Conservation (phyloP, 1,284 basidiomycete genomes). For the Marasmius tenuissimus region DNA sequence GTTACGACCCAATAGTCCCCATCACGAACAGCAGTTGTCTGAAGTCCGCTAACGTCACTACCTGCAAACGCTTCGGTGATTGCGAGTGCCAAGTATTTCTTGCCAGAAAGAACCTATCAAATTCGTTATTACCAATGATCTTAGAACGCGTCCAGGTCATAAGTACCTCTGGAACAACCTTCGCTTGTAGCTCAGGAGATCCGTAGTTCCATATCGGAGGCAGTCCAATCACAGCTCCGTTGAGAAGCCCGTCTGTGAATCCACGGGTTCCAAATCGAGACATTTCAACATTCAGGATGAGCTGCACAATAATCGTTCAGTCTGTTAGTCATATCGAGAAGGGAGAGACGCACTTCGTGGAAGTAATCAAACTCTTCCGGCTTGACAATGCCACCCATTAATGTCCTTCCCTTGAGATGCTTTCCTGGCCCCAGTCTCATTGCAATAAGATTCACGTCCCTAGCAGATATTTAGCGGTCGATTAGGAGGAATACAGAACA, state of each 20-base stretch:
- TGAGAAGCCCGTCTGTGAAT: slow-evolving; percentile 72
- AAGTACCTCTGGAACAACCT: slow-evolving; percentile 63
- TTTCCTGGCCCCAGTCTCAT: slow-evolving; percentile 93
- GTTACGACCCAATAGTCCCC: slow-evolving; percentile 86
- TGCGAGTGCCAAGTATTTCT: slow-evolving; percentile 77
- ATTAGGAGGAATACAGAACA: not conserved
- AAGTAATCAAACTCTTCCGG: slow-evolving; percentile 90
- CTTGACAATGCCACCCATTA: slow-evolving; percentile 84
- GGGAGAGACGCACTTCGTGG: slow-evolving; percentile 52
- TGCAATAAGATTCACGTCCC: slow-evolving; percentile 77
- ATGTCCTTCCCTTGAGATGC: slow-evolving; percentile 83
- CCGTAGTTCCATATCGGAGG: slow-evolving; percentile 89
- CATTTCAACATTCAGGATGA: slow-evolving; percentile 87
- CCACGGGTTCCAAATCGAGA: slow-evolving; percentile 82
- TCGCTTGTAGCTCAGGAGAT: slow-evolving; percentile 69
- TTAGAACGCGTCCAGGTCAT: not conserved
- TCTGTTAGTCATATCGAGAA: slow-evolving; percentile 1
- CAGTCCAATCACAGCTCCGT: slow-evolving; percentile 80
- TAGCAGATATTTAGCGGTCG: slow-evolving; percentile 23
- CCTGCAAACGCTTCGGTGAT: slow-evolving; percentile 87
- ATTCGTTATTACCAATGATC: slow-evolving; percentile 23
- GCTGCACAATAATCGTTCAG: slow-evolving; percentile 37
- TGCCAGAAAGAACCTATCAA: slow-evolving; percentile 61
- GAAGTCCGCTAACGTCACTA: slow-evolving; percentile 85
- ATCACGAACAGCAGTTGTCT: slow-evolving; percentile 83